phyloP scores from a whole-genome alignment of 2,329 filamentous ascomycete genomes.

The Madurella fahalii region DNA sequence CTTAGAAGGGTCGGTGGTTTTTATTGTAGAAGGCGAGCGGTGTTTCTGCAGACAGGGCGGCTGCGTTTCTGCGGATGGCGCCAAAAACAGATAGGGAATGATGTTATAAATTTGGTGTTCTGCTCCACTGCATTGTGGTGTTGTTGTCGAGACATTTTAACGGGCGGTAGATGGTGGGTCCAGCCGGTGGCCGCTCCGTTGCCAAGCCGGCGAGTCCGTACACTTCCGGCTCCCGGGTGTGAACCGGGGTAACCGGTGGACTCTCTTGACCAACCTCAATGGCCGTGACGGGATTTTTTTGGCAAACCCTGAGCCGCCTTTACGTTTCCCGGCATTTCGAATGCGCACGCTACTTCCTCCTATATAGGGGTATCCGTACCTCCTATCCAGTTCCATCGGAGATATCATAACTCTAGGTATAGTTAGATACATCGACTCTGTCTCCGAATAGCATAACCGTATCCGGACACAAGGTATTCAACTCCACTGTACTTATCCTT shows the following conservation, averaged over 20 bases:
- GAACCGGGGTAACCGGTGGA: background rate
- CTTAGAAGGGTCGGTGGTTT: conserved; percentile 40
- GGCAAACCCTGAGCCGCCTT: no score
- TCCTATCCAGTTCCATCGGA: no score
- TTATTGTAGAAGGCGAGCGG: conserved; percentile 21
- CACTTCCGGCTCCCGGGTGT: conserved; percentile 5
- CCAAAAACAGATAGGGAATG: conserved; percentile 23
- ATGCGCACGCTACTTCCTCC: no score
- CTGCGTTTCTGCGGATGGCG: conserved; percentile 16
- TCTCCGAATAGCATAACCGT: no score
- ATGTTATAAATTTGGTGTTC: conserved; percentile 10
- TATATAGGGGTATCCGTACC: no score
- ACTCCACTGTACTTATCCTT: no score
- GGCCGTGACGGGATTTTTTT: no score
- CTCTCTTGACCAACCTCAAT: no score
- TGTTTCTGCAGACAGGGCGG: conserved; percentile 16
- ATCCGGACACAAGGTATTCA: no score
- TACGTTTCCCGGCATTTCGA: no score
- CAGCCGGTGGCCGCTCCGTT: background rate
- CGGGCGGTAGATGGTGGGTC: background rate
- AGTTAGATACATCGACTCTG: no score
- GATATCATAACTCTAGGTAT: no score
- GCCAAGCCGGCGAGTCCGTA: conserved; percentile 10
- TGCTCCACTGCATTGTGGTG: background rate
- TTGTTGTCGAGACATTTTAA: background rate